A percentile compares a stretch with the other conserved stretches of the same genome.
phyloP scores from a whole-genome alignment of 495 filamentous ascomycete species.

The Aspergillus diversus region DNA sequence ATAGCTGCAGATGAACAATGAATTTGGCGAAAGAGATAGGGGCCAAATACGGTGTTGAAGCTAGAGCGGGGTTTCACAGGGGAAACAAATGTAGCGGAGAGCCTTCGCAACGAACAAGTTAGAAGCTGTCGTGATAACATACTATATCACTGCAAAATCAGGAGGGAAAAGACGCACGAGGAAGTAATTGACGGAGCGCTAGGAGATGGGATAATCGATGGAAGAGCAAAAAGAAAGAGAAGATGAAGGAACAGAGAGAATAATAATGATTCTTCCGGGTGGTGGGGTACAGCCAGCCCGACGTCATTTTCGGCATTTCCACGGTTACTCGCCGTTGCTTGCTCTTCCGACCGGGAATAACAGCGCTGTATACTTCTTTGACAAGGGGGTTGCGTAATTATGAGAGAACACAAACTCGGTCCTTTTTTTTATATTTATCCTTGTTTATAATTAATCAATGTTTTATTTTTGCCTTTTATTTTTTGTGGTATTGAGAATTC shows the following conservation, averaged over 20 bases:
- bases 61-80: slow-evolving; percentile 20
- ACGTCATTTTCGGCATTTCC: slow-evolving; percentile 13
- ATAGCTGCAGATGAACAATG: slow-evolving; percentile 37
- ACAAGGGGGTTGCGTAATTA: background rate
- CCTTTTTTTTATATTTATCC: no score
- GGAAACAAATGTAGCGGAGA: slow-evolving; percentile 9
- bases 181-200: background rate
- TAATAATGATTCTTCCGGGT: background rate
- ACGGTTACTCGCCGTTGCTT: slow-evolving; percentile 4
- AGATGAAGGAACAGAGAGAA: background rate
- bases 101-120: slow-evolving; percentile 25
- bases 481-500: no score
- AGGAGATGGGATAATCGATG: background rate
- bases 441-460: no score
- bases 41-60: background rate
- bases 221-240: background rate
- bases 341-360: background rate
- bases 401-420: background rate
- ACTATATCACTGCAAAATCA: background rate
- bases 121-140: slow-evolving; percentile 26
- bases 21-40: slow-evolving; percentile 13
- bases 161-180: background rate
- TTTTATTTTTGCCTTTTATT: no score
- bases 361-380: background rate
- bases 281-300: slow-evolving; percentile 1